Percentiles rank a stretch among this genome's conserved stretches.
These are phyloP conservation scores for Ajuga chamaepitys DNA, from an alignment of 257 asterid species.

Conservation along the genomic window DNA sequence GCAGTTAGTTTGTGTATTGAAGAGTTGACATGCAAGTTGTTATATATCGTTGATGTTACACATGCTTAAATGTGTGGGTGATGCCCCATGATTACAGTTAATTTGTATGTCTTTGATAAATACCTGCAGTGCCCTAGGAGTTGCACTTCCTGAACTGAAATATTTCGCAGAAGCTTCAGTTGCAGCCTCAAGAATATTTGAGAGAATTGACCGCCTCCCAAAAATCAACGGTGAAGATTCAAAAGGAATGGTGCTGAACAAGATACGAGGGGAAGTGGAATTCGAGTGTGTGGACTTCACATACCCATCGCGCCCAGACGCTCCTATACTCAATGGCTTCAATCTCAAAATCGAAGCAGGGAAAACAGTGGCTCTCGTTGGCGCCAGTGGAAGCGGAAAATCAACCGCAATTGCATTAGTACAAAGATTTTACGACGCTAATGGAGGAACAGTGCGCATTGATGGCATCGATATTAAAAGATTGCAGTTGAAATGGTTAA, in stretches of 20 bases:
- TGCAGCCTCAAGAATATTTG: conserved; percentile 62
- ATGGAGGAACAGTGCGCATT: conserved; percentile 42
- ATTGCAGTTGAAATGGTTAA: conserved; percentile 66
- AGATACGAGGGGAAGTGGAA: conserved; percentile 55
- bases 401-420: conserved; percentile 68
- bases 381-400: conserved; percentile 90
- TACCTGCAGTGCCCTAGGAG: conserved; percentile 68
- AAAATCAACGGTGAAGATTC: conserved; percentile 47
- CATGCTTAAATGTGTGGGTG: too few species aligned
- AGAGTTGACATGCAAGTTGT: too few species aligned
- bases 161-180: conserved; percentile 76
- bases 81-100: too few species aligned
- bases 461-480: conserved; percentile 59
- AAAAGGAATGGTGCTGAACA: conserved; percentile 34
- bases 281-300: conserved; percentile 51
- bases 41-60: too few species aligned
- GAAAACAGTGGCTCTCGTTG: conserved; percentile 74
- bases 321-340: conserved; percentile 50
- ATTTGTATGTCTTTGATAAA: too few species aligned
- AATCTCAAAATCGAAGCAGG: conserved; percentile 66
- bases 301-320: conserved; percentile 68
- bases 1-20: too few species aligned
- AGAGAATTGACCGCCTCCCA: conserved; percentile 60
- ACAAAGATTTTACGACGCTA: conserved; percentile 69
- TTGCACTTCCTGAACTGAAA: conserved; percentile 76